Evolutionary conservation across 2,329 filamentous ascomycete genomes (phyloP), one percentile per base, ranked within the genome.

Genomic region (Ascosphaera aggregata): DNA sequence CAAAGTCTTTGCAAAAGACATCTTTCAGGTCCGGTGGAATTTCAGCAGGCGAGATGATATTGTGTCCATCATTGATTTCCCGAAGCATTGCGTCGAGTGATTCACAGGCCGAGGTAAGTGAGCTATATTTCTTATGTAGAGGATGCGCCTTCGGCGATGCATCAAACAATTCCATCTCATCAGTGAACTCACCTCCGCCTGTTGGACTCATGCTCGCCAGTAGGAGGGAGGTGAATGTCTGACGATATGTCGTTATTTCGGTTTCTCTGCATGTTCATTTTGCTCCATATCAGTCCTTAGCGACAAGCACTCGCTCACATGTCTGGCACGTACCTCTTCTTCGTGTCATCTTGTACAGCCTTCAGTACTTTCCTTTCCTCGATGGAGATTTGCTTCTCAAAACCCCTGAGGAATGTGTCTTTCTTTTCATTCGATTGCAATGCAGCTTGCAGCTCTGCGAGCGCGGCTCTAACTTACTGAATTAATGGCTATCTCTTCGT

Each of bases 381-480:
- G 9, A 38, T 31, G 9, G 18, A 30, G n/a, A 47, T 41, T 13
- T 38, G 38, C 32, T 41, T 42, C 34, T 47, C 45, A 31, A 48
- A 44, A 13, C 38, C 41, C 11, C 42, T 44, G 9, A 39, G 41
- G 27, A 43, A 46, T 20, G 39, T 40, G 39, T 46, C 45, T 19
- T 40, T 46, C 34, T 42, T 46, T 31, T 44, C 41, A 27, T 38
- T 39, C 15, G 41, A 41, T 19, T 40, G 38, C 37, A 47, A 43
- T 8, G 40, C 41, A 8, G 32, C 22, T 34, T 47, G 44, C 36
- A 47, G 37, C 7, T 42, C 43, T 24, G 38, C 42, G 37, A 47
- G 36, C 11, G 44, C 43, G 8, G 39, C 30, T 16, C 44, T 46
- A 38, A n/a, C n/a, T n/a, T n/a, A n/a, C n/a, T n/a, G n/a, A n/a